Evolutionary conservation across 805 yeast species (phyloP).

Genomic region (Blastobotrys chiropterorum): DNA sequence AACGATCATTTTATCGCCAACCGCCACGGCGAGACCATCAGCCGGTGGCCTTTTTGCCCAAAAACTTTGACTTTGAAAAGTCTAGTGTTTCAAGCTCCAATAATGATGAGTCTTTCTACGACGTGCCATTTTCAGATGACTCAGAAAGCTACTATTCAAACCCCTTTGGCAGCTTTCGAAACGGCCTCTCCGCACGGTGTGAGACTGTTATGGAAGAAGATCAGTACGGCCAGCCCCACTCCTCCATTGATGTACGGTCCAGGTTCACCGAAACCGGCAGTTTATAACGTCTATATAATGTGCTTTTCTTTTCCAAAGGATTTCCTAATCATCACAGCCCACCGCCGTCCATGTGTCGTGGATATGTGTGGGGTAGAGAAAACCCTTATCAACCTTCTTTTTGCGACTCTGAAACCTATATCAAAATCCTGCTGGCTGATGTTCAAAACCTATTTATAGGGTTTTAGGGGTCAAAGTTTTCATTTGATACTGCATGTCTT

Average conservation of each 20-base stretch:
- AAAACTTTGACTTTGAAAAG: not conserved
- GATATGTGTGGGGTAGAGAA: no score
- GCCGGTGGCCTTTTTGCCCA: not conserved
- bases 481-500: no score
- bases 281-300: constrained; percentile 1
- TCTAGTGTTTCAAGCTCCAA: not conserved
- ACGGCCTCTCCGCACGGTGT: not conserved
- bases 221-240: not conserved
- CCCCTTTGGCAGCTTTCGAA: not conserved
- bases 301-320: no score
- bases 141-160: not conserved
- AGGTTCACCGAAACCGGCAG: constrained; percentile 17
- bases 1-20: not conserved
- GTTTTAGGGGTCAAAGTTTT: no score
- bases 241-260: not conserved
- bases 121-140: not conserved
- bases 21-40: not conserved
- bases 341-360: not conserved
- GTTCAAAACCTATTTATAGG: no score
- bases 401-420: no score
- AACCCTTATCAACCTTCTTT: no score
- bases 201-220: not conserved
- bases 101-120: not conserved
- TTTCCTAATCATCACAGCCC: no score
- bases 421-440: no score